Base-by-base conservation (phyloP, 257 asterid species). In the Paulownia fortunei region DNA sequence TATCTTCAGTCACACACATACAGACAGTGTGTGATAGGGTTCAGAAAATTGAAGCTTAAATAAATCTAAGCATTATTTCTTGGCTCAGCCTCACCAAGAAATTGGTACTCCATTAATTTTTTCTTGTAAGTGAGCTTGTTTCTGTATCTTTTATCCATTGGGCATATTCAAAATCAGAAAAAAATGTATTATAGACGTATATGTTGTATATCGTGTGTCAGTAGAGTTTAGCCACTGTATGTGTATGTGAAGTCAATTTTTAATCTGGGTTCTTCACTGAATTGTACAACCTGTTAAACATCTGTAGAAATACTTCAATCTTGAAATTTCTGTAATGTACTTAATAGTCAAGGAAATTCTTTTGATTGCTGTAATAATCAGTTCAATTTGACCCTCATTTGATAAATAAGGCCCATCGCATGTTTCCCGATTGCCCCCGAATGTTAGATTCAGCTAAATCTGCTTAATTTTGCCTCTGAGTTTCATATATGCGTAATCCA, bases 381-480 rank as follows among this genome's bases (percentile, higher is more conserved):
- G 68, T 58, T 69, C 30, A 66, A 56, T 58, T 44, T 13, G 60
- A 42, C 32, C 69, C 18, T 55, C 9, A 52, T 68, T 64, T 30
- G 73, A 46, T 23, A n/a, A 42, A 12, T 51, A 4, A 36, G 64
- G 24, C 9, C 5, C 0, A 69, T 46, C 42, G 30, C 18, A 11
- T 44, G 51, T 66, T 76, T 44, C 37, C 19, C 47, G 9, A 69
- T 56, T 79, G 36, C 71, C 44, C 62, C 67, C 55, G 19, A 39
- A 73, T 72, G 76, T 15, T 62, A 51, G 76, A 60, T 79, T 72
- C 62, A 79, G 86, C 86, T 84, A 12, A 79, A 64, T 81, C 76
- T 58, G 82, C 61, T 72, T 60, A 0, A 2, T 23, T 73, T 34
- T 19, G 34, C 39, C 7, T 52, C 13, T 36, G 72, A 21, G 49